Conservation (phyloP, 164 flowering plant genomes). For the Umbilicus rupestris region DNA sequence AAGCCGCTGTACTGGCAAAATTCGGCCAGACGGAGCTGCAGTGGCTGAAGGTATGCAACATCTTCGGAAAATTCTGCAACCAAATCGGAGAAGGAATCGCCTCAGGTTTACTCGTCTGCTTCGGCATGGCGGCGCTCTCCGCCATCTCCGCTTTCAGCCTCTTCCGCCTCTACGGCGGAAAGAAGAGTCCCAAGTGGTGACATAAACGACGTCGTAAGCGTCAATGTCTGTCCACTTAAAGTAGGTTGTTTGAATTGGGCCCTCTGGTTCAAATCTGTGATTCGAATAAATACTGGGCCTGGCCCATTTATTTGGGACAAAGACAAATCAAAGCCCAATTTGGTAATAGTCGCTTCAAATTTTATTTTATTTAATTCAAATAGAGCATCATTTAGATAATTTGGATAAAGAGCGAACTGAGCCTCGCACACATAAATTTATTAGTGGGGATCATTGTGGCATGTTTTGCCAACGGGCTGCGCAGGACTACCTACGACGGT, state of each 20-base stretch:
- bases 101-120: slow-evolving; percentile 38
- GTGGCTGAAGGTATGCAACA: slow-evolving; percentile 77
- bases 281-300: neutral
- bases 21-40: slow-evolving; percentile 63
- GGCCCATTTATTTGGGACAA: too few species aligned
- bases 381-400: too few species aligned
- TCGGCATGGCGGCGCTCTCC: slow-evolving; percentile 48
- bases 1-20: slow-evolving; percentile 54
- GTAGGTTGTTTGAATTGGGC: too few species aligned
- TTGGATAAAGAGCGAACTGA: too few species aligned
- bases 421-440: too few species aligned
- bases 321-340: too few species aligned
- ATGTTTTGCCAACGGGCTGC: slow-evolving; percentile 41
- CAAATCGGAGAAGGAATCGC: slow-evolving; percentile 79
- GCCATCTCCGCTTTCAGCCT: slow-evolving; percentile 84
- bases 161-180: slow-evolving; percentile 72
- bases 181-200: slow-evolving; percentile 41
- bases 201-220: neutral
- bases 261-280: too few species aligned
- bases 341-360: too few species aligned
- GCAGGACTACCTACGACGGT: slow-evolving; percentile 82
- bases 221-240: too few species aligned
- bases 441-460: neutral
- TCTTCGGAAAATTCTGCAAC: slow-evolving; percentile 77
- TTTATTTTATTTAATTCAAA: too few species aligned